Conservation (phyloP, 2,329 filamentous ascomycete genomes). For the Colletotrichum sp. region DNA sequence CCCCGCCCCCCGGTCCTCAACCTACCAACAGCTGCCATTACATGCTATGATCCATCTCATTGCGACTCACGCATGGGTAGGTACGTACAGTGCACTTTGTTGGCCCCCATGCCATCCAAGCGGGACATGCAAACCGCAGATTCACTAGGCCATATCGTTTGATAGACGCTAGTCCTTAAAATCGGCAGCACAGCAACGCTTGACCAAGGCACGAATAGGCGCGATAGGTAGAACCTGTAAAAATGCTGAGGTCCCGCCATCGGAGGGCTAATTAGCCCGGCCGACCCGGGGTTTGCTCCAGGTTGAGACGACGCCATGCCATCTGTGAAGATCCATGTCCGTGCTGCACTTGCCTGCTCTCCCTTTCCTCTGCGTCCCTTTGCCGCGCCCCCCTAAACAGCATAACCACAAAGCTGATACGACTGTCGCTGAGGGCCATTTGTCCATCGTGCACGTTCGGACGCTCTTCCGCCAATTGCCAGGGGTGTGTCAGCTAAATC, state of each 20-base stretch:
- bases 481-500: slow-evolving; percentile 1
- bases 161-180: background rate
- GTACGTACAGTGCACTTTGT: background rate
- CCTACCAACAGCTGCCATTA: background rate
- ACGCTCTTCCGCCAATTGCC: background rate
- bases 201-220: background rate
- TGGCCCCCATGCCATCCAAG: background rate
- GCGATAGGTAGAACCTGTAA: background rate
- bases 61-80: background rate
- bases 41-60: background rate
- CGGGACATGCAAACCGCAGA: background rate
- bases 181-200: background rate
- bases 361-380: background rate
- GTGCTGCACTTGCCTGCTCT: background rate
- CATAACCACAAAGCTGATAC: background rate
- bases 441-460: background rate
- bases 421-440: background rate
- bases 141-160: background rate
- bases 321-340: slow-evolving; percentile 9
- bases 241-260: background rate
- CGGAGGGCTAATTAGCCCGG: slow-evolving; percentile 19
- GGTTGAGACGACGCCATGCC: slow-evolving; percentile 17
- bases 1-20: background rate
- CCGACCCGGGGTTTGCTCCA: slow-evolving; percentile 13
- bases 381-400: background rate